These are phyloP conservation scores for Melaleuca alternifolia DNA, from an alignment of 345 rosid genomes.

Conservation along the genomic window DNA sequence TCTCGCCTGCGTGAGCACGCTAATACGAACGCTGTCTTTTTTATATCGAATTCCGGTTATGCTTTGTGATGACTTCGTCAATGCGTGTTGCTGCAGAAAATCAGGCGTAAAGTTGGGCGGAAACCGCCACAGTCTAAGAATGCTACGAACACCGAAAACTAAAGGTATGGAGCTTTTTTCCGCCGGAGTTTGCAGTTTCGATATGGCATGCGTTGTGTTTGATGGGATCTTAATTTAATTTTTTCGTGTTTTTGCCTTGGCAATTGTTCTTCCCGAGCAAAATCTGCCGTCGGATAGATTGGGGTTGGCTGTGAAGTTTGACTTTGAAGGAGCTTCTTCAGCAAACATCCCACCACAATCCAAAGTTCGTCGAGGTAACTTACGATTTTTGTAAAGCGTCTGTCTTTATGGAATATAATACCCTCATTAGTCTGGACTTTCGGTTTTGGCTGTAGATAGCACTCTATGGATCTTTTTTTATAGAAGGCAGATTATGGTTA, in stretches of 20 bases:
- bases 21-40: not conserved
- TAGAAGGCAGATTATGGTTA: not conserved
- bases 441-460: not conserved
- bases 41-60: not conserved
- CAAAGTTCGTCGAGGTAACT: slow-evolving; percentile 87
- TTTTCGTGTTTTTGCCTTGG: slow-evolving; percentile 12
- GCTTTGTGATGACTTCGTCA: not conserved
- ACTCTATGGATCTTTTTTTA: not conserved
- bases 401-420: not conserved
- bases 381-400: not conserved
- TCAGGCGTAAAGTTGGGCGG: slow-evolving; percentile 79
- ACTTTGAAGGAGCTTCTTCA: slow-evolving; percentile 73
- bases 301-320: slow-evolving; percentile 81
- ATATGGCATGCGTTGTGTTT: not conserved
- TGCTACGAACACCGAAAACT: slow-evolving; percentile 79
- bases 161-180: slow-evolving; percentile 38
- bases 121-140: slow-evolving; percentile 83
- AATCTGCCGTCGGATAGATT: slow-evolving; percentile 67
- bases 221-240: not conserved
- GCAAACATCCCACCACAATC: slow-evolving; percentile 74
- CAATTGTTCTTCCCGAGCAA: slow-evolving; percentile 85
- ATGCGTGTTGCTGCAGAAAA: slow-evolving; percentile 40
- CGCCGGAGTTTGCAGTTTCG: not conserved
- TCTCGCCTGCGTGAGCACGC: not conserved
- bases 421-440: not conserved